These are phyloP conservation scores for Orbilia ellipsospora DNA, from an alignment of 2,329 filamentous ascomycete genomes.

Conservation along the genomic window DNA sequence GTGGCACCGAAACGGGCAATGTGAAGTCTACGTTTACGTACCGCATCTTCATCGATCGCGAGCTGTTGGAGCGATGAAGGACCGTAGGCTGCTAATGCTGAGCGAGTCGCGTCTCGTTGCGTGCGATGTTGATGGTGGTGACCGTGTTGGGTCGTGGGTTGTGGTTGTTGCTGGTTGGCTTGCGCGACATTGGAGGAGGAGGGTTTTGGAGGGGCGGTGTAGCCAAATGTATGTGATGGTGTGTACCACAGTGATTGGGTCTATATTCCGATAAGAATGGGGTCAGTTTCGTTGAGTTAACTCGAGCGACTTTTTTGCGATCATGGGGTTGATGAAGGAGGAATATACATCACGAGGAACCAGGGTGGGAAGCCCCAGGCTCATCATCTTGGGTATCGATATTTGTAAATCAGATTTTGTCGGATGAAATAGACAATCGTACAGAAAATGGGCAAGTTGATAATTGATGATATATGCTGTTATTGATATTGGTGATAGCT, in stretches of 20 bases:
- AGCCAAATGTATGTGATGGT: conserved; percentile 68
- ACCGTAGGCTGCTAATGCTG: conserved; percentile 59
- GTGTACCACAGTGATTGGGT: conserved; percentile 80
- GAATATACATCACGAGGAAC: conserved; percentile 75
- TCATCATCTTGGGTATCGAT: conserved; percentile 32
- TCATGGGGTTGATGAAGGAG: conserved; percentile 14
- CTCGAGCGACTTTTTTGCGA: neutral
- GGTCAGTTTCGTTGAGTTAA: conserved; percentile 55
- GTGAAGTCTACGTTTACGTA: conserved; percentile 80
- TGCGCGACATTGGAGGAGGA: conserved; percentile 54
- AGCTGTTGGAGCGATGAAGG: conserved; percentile 60
- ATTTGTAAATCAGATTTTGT: too few species aligned
- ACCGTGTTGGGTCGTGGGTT: conserved; percentile 48
- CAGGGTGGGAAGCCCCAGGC: conserved; percentile 62
- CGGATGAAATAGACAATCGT: neutral
- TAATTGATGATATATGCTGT: neutral
- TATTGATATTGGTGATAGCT: too few species aligned
- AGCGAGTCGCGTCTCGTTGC: conserved; percentile 54
- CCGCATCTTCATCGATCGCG: conserved; percentile 76
- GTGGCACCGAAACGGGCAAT: conserved; percentile 86
- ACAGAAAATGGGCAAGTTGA: neutral
- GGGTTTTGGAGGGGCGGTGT: conserved; percentile 61
- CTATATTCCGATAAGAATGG: conserved; percentile 63
- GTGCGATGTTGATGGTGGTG: conserved; percentile 55
- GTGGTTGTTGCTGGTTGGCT: conserved; percentile 59